Base-by-base conservation (phyloP, 768 basidiomycete genomes). In the Hebeloma cylindrosporum region DNA sequence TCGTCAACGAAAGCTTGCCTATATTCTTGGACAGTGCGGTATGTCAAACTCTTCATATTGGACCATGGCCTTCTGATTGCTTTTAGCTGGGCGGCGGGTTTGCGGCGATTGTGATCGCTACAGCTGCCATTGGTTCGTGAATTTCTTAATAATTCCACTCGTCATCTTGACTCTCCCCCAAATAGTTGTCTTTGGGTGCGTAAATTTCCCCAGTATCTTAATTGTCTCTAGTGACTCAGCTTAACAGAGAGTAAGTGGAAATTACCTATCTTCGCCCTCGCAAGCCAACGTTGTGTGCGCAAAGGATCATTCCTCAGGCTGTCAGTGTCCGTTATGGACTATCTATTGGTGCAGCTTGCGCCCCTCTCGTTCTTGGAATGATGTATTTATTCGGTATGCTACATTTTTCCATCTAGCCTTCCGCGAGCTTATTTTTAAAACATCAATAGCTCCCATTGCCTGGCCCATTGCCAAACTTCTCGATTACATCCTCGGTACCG, bases 401-500 rank as follows among this genome's bases (percentile, higher is more conserved):
- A 7, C 32, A n/a, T 28, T 14, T 21, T 6, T 8, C 65, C 79
- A 79, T 2, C n/a, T 11, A 11, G 28, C 23, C 20, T 17, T 43
- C 4, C 5, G 29, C 42, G 5, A 18, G 10, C 17, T 3, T 11
- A 40, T 14, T 29, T 38, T 6, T 23, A 16, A 13, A 28, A 28
- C 35, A 76, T 30, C 18, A 27, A 13, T 20, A 85, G 82, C 85
- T 7, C 91, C 91, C 4, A 70, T 94, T 49, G 90, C 92, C 0
- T 93, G 75, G 62, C 88, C 88, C 3, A 84, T 83, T 43, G 86
- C 87, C 22, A 84, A 83, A 52, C 67, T 97, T 0, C 80, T 99
- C 23, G 95, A 97, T 60, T 71, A 66, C 36, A 78, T 85, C 2
- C 79, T 98, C 2, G 95, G 95, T 16, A 72, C 71, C 2, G 75